Evolutionary conservation across 148 eudicot genomes (phyloP).

Genomic region (Rhododendron ovatum): DNA sequence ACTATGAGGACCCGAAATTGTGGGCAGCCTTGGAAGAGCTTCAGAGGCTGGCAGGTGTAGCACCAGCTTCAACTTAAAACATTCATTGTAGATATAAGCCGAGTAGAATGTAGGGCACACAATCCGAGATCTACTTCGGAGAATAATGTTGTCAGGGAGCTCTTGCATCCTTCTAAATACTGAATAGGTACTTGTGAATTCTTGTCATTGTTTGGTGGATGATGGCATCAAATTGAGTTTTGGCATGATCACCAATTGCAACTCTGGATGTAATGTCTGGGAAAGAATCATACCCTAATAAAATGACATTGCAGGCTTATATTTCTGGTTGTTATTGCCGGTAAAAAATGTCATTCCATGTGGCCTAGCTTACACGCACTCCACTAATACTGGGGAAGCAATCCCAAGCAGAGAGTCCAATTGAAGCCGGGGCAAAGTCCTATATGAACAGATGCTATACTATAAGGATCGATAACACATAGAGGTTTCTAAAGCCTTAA

Average conservation of each 20-base stretch:
- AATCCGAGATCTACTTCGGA: neutral
- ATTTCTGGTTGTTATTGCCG: neutral
- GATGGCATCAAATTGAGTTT: neutral
- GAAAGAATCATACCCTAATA: neutral
- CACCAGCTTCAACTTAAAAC: constrained; percentile 21
- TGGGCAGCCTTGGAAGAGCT: constrained; percentile 88
- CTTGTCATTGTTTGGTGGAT: neutral
- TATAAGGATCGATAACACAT: neutral
- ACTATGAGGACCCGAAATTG: constrained; percentile 70
- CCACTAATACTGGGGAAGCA: neutral
- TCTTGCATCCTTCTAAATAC: neutral
- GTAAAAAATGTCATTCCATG: neutral
- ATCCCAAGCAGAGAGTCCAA: neutral
- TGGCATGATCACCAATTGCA: neutral
- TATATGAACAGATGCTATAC: neutral
- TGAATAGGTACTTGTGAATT: neutral
- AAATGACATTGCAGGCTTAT: neutral
- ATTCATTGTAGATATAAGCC: neutral
- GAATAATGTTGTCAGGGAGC: neutral
- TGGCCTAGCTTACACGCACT: neutral
- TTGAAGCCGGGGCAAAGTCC: neutral
- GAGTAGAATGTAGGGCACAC: neutral
- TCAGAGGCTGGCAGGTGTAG: constrained; percentile 36
- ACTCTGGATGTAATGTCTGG: neutral
- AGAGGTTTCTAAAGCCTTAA: no score